Base-by-base conservation (phyloP, 2,329 filamentous ascomycete species). In the Onygena corvina region DNA sequence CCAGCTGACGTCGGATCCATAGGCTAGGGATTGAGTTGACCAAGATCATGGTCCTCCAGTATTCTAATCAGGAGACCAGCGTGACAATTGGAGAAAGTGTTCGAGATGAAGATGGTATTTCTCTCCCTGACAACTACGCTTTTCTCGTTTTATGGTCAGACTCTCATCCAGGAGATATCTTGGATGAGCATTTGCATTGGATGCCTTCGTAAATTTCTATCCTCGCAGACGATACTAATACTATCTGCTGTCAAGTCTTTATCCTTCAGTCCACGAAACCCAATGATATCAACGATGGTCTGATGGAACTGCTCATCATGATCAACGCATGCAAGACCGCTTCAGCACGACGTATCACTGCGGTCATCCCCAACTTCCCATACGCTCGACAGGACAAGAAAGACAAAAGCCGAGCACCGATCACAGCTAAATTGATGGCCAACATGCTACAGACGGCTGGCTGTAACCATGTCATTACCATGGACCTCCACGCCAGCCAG, bases 271-370 rank as follows among this genome's bases (percentile, higher is more conserved):
- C 90, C 20, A 94, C 92, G 44, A 83, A 86, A 34, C 90, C 90
- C 1, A 89, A 90, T 65, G 89, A 95, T 64, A 93, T 96, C 72
- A 98, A 98, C 70, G 90, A 96, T 66, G 88, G 88, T 46, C 77
- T 98, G 52, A 96, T 98, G 90, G 90, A 98, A 70, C 79, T 96
- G 31, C 78, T 96, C 57, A 95, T 96, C 70, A 94, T 95, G 82
- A 93, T 95, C 68, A 93, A 94, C 64, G 90, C 90, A 55, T 95
- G 90, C 75, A 83, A 86, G 66, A 86, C 82, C 20, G 83, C 83
- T 35, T 85, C 81, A 30, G 90, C 90, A 9, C 81, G 89, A 56
- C 85, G 90, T 56, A 94, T 96, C 70, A 95, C 90, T 18, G 90
- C 88, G 55, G 86, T 95, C 56, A 85, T 95, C 47, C 90, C 90